Conservation (phyloP, 805 yeast genomes). For the Wickerhamiella hasegawae region DNA sequence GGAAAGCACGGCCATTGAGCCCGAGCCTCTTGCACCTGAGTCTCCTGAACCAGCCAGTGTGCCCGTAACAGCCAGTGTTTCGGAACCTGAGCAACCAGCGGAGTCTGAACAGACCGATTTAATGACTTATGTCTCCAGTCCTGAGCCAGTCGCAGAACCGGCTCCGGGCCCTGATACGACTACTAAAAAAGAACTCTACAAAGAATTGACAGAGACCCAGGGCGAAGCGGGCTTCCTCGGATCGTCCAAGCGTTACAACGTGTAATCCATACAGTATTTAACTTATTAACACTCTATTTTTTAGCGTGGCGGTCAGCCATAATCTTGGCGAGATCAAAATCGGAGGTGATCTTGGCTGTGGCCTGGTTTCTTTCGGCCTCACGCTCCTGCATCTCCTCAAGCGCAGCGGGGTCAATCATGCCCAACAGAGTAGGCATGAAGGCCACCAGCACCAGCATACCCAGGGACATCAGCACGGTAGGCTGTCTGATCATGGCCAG, state of each 20-base stretch:
- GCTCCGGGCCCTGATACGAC: background rate
- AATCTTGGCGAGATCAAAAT: background rate
- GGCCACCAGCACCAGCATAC: conserved; percentile 19
- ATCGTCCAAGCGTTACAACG: background rate
- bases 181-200: background rate
- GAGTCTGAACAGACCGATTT: no score
- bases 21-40: no score
- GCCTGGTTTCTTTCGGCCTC: background rate
- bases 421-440: conserved; percentile 17
- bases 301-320: no score
- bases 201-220: background rate
- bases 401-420: background rate
- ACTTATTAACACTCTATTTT: no score
- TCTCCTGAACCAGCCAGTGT: no score
- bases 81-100: background rate
- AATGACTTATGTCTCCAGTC: background rate
- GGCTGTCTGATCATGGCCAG: conserved; percentile 21
- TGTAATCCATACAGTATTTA: background rate
- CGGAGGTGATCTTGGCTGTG: background rate
- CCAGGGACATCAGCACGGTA: conserved; percentile 22
- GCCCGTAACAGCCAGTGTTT: no score
- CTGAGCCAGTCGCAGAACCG: background rate
- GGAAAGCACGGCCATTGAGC: no score
- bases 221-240: background rate
- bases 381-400: background rate